Evolutionary conservation across 768 basidiomycete species (phyloP), one percentile per base, ranked within the genome.

Genomic region (Butyriboletus loyo): DNA sequence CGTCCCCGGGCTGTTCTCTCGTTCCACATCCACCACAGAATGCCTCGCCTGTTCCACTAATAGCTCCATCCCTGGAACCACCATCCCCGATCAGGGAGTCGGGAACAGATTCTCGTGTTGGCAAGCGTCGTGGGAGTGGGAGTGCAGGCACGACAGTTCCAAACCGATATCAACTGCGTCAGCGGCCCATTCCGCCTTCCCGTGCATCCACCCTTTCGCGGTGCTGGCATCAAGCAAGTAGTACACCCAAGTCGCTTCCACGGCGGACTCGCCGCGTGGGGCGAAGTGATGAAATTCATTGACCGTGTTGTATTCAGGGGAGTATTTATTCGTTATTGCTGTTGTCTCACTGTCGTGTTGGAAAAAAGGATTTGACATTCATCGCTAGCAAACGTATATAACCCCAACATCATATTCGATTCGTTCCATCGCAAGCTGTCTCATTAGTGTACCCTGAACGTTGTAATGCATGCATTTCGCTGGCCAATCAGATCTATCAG

Each of bases 261-360:
- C 56, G 45, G 15, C 61, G 55, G 4, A 34, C 57, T 30, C 61
- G 54, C 32, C 61, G 42, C n/a, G 24, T 48, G 44, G 56, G 34
- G 40, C 53, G 54, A 64, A 39, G 32, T 32, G 21, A 42, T 22
- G 36, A 34, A 35, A 22, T 11, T 40, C 15, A n/a, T 28, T 15
- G 19, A 30, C 11, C 40, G 48, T 48, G 44, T 37, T 41, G 38
- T 32, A 39, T 46, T 50, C 36, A 5, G n/a, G 43, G 40, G 46
- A 54, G 21, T 66, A 67, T 67, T 67, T 70, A 67, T 70, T 69
- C 51, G 43, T 60, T 71, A 71, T 71, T 71, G 66, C 66, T 69
- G 68, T 71, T 68, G 67, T 68, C 37, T 62, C 51, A 49, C 46
- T 53, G 42, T 50, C 24, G 53, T 48, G 46, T 46, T 35, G 38